Evolutionary conservation across 1,284 basidiomycete species (phyloP).

Genomic region (Pseudozyma flocculosa): DNA sequence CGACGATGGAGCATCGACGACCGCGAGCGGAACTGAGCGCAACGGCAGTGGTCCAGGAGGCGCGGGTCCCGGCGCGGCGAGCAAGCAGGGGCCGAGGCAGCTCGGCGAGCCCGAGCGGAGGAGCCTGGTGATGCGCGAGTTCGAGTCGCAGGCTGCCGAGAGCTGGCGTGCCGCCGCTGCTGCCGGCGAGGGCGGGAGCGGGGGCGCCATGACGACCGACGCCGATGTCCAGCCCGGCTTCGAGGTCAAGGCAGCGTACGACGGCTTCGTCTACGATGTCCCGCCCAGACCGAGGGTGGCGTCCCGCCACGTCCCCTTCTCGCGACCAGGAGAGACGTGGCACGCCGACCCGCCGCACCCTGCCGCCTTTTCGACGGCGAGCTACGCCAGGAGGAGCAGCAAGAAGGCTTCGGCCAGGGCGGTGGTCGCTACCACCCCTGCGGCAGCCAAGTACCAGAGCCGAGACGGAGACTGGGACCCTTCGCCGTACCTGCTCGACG

Average conservation of each 20-base stretch:
- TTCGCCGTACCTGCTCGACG: constrained; percentile 1
- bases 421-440: too few relatives aligned
- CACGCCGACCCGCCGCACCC: not conserved
- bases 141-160: constrained; percentile 42
- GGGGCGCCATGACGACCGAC: too few relatives aligned
- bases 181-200: too few relatives aligned
- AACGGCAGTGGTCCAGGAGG: not conserved
- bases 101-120: constrained; percentile 29
- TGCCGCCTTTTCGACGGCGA: too few relatives aligned
- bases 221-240: too few relatives aligned
- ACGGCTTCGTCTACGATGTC: constrained; percentile 29
- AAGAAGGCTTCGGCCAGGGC: not conserved
- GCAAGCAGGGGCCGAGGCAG: too few relatives aligned
- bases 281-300: constrained; percentile 7
- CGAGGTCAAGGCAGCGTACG: constrained; percentile 22
- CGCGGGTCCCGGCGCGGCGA: too few relatives aligned
- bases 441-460: not conserved
- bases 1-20: too few relatives aligned
- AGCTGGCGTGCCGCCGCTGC: constrained; percentile 21
- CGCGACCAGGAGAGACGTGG: not conserved
- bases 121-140: constrained; percentile 34
- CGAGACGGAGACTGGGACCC: not conserved
- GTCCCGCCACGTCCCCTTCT: not conserved
- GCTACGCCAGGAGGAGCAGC: not conserved
- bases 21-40: too few relatives aligned